These are phyloP conservation scores for Eutypa lata DNA, from an alignment of 2,329 filamentous ascomycete species.

Conservation along the genomic window DNA sequence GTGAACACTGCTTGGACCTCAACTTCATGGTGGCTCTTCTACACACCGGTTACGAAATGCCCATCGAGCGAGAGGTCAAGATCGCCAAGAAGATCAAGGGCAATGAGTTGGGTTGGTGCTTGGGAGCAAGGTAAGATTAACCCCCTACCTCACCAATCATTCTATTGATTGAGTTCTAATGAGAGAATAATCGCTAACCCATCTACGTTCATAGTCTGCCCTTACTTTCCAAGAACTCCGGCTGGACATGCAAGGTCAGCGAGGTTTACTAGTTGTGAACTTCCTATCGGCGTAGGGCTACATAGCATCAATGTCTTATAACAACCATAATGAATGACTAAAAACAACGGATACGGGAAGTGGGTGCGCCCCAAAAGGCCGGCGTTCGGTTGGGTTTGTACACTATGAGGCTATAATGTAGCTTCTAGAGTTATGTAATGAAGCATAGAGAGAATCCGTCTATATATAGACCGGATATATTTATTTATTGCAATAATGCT, in stretches of 20 bases:
- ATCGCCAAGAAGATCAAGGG: conserved; percentile 98
- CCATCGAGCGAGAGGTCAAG: conserved; percentile 90
- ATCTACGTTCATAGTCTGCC: conserved; percentile 61
- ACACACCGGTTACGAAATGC: conserved; percentile 97
- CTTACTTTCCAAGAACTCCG: conserved; percentile 74
- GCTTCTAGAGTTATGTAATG: neutral
- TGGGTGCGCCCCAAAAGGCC: neutral
- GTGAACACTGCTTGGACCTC: conserved; percentile 90
- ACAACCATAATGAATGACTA: conserved; percentile 1
- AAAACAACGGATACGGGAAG: neutral
- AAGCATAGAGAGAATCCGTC: neutral
- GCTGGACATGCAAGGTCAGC: conserved; percentile 85
- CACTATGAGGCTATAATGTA: neutral
- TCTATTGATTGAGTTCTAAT: neutral
- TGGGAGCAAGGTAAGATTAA: conserved; percentile 82
- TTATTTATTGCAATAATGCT: neutral
- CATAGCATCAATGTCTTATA: conserved; percentile 4
- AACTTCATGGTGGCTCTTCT: conserved; percentile 94
- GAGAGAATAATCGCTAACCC: conserved; percentile 32
- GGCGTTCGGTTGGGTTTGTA: conserved; percentile 7
- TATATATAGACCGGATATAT: too few species aligned
- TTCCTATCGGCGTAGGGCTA: conserved; percentile 2
- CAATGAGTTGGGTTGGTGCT: conserved; percentile 96
- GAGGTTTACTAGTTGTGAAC: conserved; percentile 57
- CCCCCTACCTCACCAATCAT: neutral